Percentiles rank a stretch among this genome's conserved stretches.
phyloP scores from a whole-genome alignment of 2,329 filamentous ascomycete species.

The Aspergillus fijiensis region DNA sequence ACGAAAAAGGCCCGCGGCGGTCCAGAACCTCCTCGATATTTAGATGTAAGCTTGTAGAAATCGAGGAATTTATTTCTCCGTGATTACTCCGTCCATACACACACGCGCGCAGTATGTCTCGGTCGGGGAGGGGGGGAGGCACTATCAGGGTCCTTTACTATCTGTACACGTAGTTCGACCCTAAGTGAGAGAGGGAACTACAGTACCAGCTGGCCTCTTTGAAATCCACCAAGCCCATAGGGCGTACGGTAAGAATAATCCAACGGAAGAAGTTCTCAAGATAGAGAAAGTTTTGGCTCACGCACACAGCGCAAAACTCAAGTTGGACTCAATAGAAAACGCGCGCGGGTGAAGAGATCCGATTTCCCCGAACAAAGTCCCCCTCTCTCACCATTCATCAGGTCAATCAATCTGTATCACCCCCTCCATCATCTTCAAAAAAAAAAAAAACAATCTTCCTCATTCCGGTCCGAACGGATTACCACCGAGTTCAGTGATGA shows the following conservation, averaged over 20 bases:
- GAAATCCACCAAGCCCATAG: too few species aligned
- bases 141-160: too few species aligned
- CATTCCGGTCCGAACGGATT: not conserved
- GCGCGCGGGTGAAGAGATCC: not conserved
- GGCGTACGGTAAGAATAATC: too few species aligned
- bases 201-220: too few species aligned
- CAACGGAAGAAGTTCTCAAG: too few species aligned
- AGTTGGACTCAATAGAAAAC: not conserved
- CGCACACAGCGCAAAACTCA: not conserved
- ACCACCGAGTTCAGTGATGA: not conserved
- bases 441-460: too few species aligned
- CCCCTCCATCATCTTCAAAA: not conserved
- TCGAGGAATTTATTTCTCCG: slow-evolving; percentile 5
- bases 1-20: not conserved
- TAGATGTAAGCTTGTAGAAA: not conserved
- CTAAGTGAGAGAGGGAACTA: too few species aligned
- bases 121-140: too few species aligned
- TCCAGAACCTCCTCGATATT: not conserved
- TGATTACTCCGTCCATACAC: slow-evolving; percentile 8
- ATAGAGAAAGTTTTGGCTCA: not conserved
- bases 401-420: not conserved
- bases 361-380: not conserved
- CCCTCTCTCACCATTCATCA: not conserved
- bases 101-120: too few species aligned
- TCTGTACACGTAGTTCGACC: too few species aligned